Conservation (phyloP, 441 rosid genomes). For the Sinapis alba region DNA sequence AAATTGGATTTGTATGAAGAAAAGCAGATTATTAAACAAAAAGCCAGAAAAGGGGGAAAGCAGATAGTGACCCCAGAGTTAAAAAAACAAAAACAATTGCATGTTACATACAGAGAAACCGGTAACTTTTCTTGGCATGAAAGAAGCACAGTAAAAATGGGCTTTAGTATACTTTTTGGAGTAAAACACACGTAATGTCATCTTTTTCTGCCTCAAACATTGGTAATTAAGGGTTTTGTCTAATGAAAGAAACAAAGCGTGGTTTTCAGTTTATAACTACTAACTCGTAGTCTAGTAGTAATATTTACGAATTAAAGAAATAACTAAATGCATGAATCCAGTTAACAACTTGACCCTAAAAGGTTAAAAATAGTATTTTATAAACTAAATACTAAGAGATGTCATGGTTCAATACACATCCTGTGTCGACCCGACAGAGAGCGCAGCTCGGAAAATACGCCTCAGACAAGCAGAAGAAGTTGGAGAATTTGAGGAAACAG, state of each 20-base stretch:
- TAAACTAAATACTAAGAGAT: no score
- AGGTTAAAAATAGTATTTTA: not conserved
- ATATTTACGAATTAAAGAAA: not conserved
- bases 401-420: no score
- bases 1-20: constrained; percentile 21
- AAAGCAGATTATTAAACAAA: not conserved
- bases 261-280: constrained; percentile 2
- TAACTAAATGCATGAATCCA: constrained; percentile 20
- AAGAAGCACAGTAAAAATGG: not conserved
- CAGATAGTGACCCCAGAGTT: constrained; percentile 18
- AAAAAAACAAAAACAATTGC: not conserved
- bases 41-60: constrained; percentile 2
- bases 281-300: no score
- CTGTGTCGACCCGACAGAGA: no score
- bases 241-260: constrained; percentile 25
- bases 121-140: constrained; percentile 11
- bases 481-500: no score
- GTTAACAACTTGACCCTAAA: constrained; percentile 28
- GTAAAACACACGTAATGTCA: constrained; percentile 32
- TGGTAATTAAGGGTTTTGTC: constrained; percentile 16
- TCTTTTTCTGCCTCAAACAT: constrained; percentile 35
- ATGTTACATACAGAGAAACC: not conserved
- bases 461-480: no score
- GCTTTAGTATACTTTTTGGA: not conserved
- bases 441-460: no score